Percentiles rank a stretch among this genome's conserved stretches.
Evolutionary conservation across 768 basidiomycete genomes (phyloP).

Genomic region (Leccinum fibrillosum): DNA sequence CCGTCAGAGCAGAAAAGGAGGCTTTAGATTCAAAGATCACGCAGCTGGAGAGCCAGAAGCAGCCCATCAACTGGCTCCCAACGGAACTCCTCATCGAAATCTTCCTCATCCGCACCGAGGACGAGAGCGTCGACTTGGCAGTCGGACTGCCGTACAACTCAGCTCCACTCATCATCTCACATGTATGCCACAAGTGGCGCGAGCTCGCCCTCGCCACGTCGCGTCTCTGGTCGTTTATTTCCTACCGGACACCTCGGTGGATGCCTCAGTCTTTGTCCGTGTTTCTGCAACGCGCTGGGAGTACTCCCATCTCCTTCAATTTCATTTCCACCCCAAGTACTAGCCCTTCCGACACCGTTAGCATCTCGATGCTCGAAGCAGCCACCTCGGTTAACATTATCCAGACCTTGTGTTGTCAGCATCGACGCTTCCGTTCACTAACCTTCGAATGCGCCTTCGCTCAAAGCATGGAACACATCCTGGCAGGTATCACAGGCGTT

Average conservation of each 20-base stretch:
- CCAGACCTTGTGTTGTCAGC: conserved; percentile 17
- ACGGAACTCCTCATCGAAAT: conserved; percentile 45
- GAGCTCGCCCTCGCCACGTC: conserved; percentile 40
- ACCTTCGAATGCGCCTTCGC: conserved; percentile 32
- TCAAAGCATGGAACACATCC: conserved; percentile 28
- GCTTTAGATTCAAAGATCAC: conserved; percentile 28
- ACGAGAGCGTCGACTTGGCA: conserved; percentile 22
- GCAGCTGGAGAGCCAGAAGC: conserved; percentile 38
- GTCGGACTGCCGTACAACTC: conserved; percentile 28
- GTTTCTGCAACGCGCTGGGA: conserved; percentile 37
- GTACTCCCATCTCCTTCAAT: conserved; percentile 34
- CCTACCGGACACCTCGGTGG: conserved; percentile 26
- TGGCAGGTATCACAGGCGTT: conserved; percentile 18
- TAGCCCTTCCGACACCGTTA: conserved; percentile 4
- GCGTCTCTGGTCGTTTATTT: conserved; percentile 43
- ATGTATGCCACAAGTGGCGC: conserved; percentile 52
- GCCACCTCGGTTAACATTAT: conserved; percentile 27
- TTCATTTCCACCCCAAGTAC: conserved; percentile 26
- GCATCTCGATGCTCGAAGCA: conserved; percentile 17
- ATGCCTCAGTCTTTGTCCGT: conserved; percentile 18
- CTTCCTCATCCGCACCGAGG: conserved; percentile 34
- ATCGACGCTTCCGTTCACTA: conserved; percentile 32
- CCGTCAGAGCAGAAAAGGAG: conserved; percentile 33
- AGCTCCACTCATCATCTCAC: conserved; percentile 41
- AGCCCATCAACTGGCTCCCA: conserved; percentile 52